Evolutionary conservation across 31 red algal genomes (phyloP), one percentile per base, ranked within the genome.

Genomic region (Asparagopsis taxiformis): DNA sequence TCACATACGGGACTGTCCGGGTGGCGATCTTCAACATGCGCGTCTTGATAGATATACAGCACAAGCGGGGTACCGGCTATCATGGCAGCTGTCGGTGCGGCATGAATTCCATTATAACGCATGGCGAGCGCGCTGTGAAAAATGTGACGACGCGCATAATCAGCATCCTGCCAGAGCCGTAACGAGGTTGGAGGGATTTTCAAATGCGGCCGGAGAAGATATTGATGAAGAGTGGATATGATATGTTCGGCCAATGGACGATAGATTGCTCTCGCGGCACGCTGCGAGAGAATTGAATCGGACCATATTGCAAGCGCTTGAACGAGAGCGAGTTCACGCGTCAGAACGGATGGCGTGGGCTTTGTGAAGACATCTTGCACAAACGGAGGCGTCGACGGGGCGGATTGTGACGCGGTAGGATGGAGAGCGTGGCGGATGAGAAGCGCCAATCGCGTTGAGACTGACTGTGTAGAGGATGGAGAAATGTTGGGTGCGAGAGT

Each of bases 31-130:
- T 28, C 25, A 23, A 59, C 70, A 34, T 30, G 26, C 44, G 13
- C 19, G 21, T 17, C 8, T 30, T 74, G 46, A 10, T 8, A 0
- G 20, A 74, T 22, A 26, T 55, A 62, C 43, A 79, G 33, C 17
- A 79, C 59, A 0, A 68, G 38, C 26, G 75, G 75, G 10, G 75
- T 38, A 36, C 75, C 75, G 20, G 62, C 75, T 25, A 68, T 68
- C 34, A 65, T 66, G 13, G 50, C 36, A 1, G 75, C 75, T 4
- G 62, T 22, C 17, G 75, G 75, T 3, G 62, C 75, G 1, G 36
- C 49, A 43, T 65, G 13, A 29, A 66, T 25, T 26, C 36, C 34
- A 13, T 61, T 61, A 36, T 79, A 79, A 22, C 62, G 59, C 10
- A 41, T 32, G 1, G 61, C 61, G 5, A 79, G 57, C 29, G 75